phyloP scores from a whole-genome alignment of 2,329 filamentous ascomycete genomes.

The Diaporthe citriasiana region DNA sequence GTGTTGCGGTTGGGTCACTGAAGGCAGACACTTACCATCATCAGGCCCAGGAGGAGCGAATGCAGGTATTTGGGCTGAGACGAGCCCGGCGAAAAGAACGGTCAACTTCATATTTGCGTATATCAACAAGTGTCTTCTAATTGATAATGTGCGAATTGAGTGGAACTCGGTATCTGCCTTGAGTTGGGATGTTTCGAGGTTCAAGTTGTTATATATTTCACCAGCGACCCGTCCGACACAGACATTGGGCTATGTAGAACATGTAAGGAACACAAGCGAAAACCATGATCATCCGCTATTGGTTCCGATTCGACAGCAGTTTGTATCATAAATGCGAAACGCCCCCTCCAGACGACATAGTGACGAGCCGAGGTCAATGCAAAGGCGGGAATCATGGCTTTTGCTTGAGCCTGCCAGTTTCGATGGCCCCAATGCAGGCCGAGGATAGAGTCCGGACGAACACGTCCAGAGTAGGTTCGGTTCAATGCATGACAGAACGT shows the following conservation, averaged over 20 bases:
- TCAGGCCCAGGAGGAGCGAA: constrained; percentile 32
- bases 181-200: neutral
- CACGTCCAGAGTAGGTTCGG: neutral
- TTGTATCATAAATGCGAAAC: constrained; percentile 18
- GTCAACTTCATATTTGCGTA: neutral
- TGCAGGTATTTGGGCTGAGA: constrained; percentile 20
- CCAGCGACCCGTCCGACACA: neutral
- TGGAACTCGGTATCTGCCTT: rapidly evolving
- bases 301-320: constrained; percentile 3
- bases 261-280: neutral
- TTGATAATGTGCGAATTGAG: neutral
- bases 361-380: constrained; percentile 22
- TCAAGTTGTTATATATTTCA: constrained; percentile 6
- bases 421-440: neutral
- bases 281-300: neutral
- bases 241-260: neutral
- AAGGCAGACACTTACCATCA: constrained; percentile 9
- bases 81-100: neutral
- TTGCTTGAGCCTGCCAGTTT: neutral
- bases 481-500: neutral
- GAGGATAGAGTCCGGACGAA: neutral
- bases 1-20: neutral
- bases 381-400: neutral
- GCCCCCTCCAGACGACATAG: neutral
- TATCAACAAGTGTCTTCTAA: too few relatives aligned